Base-by-base conservation (phyloP, 2,329 filamentous ascomycete genomes). In the Trichothecium roseum region DNA sequence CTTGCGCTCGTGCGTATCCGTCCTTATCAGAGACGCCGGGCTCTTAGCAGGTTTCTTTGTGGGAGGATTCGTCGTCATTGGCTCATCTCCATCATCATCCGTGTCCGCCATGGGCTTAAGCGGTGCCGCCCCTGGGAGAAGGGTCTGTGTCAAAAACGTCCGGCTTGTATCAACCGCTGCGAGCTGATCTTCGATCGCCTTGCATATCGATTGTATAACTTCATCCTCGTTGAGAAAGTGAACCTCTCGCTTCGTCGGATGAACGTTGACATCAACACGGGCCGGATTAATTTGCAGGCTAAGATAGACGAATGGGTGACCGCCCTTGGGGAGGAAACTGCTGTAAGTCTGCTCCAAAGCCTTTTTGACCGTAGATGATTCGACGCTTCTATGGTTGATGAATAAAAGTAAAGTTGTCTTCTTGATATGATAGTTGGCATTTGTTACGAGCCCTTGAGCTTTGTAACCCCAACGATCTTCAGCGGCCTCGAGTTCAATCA, bases 221-320 rank as follows among this genome's bases (percentile, higher is more conserved):
- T 98, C 91, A 43, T 98, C 91, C 54, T 98, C 91, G 42, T 96
- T 94, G 16, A 98, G 68, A 48, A 98, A 96, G 51, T 96, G 91
- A 15, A 98, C 91, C 53, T 98, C 89, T 34, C 86, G 73, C 57
- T 98, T 98, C 0, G 91, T 98, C 0, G 91, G 91, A 56, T 98
- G 91, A 1, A 98, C 83, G 47, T 98, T 98, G 52, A 98, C 93
- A 55, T 98, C 91, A 4, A 98, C 86, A 36, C 89, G 72, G 18
- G 82, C 77, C 2, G 91, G 89, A 47, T 96, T 88, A 38, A 98
- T 94, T 40, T 94, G 84, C 3, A 98, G 69, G 51, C 81, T 91
- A 18, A 98, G 68, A 52, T 98, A 98, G 38, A 89, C 68, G 54
- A 96, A 98, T 0, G 91, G 91, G 52, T 94, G 91, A 2, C 87